These are phyloP conservation scores for Bromus sterilis DNA, from an alignment of 176 grass and related monocot species.

Conservation along the genomic window DNA sequence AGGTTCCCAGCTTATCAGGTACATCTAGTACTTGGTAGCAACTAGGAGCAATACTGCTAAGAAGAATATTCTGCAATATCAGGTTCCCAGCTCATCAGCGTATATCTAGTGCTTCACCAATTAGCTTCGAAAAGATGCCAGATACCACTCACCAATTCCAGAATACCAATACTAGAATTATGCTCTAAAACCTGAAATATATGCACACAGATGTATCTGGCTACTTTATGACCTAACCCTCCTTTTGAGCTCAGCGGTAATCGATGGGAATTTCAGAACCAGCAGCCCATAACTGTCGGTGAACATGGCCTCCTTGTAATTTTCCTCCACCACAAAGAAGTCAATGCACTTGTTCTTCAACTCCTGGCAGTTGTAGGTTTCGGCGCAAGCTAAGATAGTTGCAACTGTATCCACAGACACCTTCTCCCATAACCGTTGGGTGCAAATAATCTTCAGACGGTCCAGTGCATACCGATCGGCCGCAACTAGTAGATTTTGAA, in stretches of 20 bases:
- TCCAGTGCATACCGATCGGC: constrained; percentile 55
- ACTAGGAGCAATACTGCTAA: too few relatives aligned
- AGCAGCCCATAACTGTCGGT: neutral
- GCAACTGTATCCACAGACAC: constrained; percentile 19
- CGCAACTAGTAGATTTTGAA: constrained; percentile 11
- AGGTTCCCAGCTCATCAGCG: neutral
- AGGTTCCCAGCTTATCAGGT: too few relatives aligned
- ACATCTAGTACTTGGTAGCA: too few relatives aligned
- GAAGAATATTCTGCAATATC: neutral
- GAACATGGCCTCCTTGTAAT: constrained; percentile 29
- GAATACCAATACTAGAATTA: neutral
- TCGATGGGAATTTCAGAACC: neutral
- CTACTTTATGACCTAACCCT: neutral
- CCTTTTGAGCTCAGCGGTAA: neutral
- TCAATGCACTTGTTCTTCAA: constrained; percentile 45
- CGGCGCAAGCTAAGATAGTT: constrained; percentile 30
- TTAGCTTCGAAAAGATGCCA: too few relatives aligned
- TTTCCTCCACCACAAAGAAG: constrained; percentile 22
- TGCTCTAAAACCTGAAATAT: neutral
- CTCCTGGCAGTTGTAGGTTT: constrained; percentile 26
- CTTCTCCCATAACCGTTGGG: constrained; percentile 21
- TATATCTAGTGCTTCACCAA: too few relatives aligned
- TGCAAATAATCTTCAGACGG: constrained; percentile 43
- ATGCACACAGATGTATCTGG: neutral
- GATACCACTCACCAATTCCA: neutral